Evolutionary conservation across 2,329 filamentous ascomycete species (phyloP).

Genomic region (Neophaeococcomyces aloes): DNA sequence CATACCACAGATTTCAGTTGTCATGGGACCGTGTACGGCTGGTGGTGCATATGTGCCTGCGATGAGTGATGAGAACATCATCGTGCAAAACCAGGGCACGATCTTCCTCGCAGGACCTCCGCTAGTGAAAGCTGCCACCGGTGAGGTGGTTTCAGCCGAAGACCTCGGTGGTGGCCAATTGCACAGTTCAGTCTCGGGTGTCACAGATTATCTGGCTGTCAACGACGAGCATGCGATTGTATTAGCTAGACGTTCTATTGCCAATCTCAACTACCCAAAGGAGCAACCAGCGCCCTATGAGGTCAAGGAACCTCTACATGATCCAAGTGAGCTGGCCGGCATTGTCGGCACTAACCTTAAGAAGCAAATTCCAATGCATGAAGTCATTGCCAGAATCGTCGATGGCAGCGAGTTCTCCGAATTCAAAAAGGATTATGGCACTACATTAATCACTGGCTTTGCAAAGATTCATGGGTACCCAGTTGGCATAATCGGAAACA

Average conservation of each 20-base stretch:
- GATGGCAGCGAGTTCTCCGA: slow-evolving; percentile 84
- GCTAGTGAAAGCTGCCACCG: slow-evolving; percentile 89
- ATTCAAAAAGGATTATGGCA: slow-evolving; percentile 87
- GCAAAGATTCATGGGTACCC: slow-evolving; percentile 79
- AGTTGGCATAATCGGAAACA: slow-evolving; percentile 90
- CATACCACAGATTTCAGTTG: slow-evolving; percentile 86
- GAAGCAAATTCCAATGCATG: slow-evolving; percentile 72
- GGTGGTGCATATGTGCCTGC: slow-evolving; percentile 92
- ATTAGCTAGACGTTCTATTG: slow-evolving; percentile 70
- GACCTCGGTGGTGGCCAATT: slow-evolving; percentile 82
- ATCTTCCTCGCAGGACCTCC: slow-evolving; percentile 94
- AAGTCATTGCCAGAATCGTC: slow-evolving; percentile 85
- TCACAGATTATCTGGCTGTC: slow-evolving; percentile 89
- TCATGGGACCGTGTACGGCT: slow-evolving; percentile 95
- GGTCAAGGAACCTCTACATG: slow-evolving; percentile 69
- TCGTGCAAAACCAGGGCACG: slow-evolving; percentile 89
- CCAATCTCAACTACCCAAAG: slow-evolving; percentile 79
- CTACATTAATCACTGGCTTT: slow-evolving; percentile 84
- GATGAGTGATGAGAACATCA: slow-evolving; percentile 97
- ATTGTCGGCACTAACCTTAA: slow-evolving; percentile 86
- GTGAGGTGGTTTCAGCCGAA: slow-evolving; percentile 81
- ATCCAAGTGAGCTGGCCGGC: slow-evolving; percentile 68
- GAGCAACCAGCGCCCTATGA: slow-evolving; percentile 29
- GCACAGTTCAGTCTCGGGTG: slow-evolving; percentile 82
- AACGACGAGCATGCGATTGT: slow-evolving; percentile 87